Base-by-base conservation (phyloP, 306 rosid species). In the Vigna trinervia region DNA sequence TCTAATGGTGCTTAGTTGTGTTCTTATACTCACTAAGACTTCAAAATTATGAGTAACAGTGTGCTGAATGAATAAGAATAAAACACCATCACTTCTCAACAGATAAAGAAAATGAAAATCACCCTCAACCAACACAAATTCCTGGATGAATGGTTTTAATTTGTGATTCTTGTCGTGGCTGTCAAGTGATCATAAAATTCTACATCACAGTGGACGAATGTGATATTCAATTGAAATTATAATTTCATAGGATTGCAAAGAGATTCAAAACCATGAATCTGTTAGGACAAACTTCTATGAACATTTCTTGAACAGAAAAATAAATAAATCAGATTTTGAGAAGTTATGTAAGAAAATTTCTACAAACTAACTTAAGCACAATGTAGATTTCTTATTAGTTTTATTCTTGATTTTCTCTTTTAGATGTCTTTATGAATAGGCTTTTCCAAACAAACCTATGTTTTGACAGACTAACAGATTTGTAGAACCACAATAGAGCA, bases 51-150 rank as follows among this genome's bases (percentile, higher is more conserved):
- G 74, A 64, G 63, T 20, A 12, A 4, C 7, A 54, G 20, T 66
- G 2, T 12, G n/a, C 41, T 38, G 39, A 50, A 75, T 17, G 10
- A 50, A 75, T 54, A 19, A 41, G 66, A 50, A 70, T 28, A 6
- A 6, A 34, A 11, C 50, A 69, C 7, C 13, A 19, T 73, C 26
- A 30, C n/a, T 41, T 43, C 48, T 6, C 19, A 26, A 13, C 17
- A 38, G 9, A 52, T 43, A 54, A 5, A 12, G 32, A 39, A 19
- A 45, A 66, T 51, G 60, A 48, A 78, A 63, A 71, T 13, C 59
- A 57, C 39, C 3, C 38, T 20, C 54, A 70, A 70, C 15, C 51
- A 12, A 9, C 30, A 32, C 6, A 0, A 59, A 28, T 59, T 28
- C 39, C 9, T 59, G 38, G 65, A 59, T 26, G 17, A 3, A 26